phyloP scores from a whole-genome alignment of 1,139 yeast genomes.

The Lodderomyces margitis region DNA sequence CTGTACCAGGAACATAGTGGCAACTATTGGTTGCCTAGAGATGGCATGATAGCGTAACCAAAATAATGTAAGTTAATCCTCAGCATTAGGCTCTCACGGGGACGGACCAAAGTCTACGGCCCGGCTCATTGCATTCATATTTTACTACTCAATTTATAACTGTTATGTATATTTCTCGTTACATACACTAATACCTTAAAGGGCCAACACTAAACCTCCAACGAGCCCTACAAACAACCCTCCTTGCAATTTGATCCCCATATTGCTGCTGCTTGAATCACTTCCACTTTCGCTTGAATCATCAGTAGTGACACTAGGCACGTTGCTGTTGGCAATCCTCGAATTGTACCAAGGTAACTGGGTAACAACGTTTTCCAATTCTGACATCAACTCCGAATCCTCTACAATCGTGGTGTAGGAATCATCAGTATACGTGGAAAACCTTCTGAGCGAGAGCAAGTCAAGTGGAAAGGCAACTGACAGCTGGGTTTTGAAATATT shows the following conservation, averaged over 20 bases:
- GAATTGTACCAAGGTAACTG: slow-evolving; percentile 34
- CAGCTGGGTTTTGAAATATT: slow-evolving; percentile 20
- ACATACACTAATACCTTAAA: background rate
- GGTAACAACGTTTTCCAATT: slow-evolving; percentile 30
- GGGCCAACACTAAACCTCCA: slow-evolving; percentile 6
- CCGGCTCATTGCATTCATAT: too few species aligned
- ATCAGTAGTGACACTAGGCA: slow-evolving; percentile 5
- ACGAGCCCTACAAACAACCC: slow-evolving; percentile 2
- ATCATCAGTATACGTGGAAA: slow-evolving; percentile 32
- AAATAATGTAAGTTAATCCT: too few species aligned
- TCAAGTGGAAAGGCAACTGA: slow-evolving; percentile 22
- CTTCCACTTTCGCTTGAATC: background rate
- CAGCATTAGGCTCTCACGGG: too few species aligned
- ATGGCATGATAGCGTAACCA: too few species aligned
- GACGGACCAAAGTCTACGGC: too few species aligned
- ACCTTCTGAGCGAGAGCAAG: slow-evolving; percentile 22
- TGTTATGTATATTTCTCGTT: background rate
- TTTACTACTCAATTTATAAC: too few species aligned
- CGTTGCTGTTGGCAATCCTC: slow-evolving; percentile 17
- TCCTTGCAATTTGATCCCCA: background rate
- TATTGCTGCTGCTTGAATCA: background rate
- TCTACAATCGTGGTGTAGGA: slow-evolving; percentile 35
- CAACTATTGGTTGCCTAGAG: too few species aligned
- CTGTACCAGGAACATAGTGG: too few species aligned
- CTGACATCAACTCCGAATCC: slow-evolving; percentile 12